phyloP scores from a whole-genome alignment of 2,329 filamentous ascomycete species.

The Diaporthe velutina region DNA sequence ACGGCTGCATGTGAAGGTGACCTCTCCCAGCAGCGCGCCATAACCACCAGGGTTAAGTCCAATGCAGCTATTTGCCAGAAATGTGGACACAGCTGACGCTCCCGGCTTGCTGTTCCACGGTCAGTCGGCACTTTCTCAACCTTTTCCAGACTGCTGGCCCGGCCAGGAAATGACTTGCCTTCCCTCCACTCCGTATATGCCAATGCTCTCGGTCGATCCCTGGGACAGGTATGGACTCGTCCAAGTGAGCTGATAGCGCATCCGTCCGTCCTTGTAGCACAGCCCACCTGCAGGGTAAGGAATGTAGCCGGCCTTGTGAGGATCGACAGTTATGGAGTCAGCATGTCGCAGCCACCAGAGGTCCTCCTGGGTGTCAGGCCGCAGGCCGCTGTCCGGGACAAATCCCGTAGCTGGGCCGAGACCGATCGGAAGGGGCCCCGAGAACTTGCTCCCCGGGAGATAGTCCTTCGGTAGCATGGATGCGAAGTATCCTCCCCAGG shows the following conservation, averaged over 20 bases:
- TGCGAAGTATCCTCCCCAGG: constrained; percentile 64
- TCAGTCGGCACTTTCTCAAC: neutral
- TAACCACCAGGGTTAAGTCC: constrained; percentile 57
- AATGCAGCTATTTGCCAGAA: constrained; percentile 58
- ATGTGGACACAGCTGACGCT: constrained; percentile 58
- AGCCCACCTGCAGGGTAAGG: constrained; percentile 60
- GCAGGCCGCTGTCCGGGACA: constrained; percentile 52
- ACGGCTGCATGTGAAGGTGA: constrained; percentile 57
- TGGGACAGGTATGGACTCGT: constrained; percentile 55
- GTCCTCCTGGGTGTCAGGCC: constrained; percentile 53
- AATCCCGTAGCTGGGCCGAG: constrained; percentile 42
- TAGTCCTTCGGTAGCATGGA: constrained; percentile 55
- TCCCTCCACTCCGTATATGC: constrained; percentile 55
- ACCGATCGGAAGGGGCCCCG: constrained; percentile 33
- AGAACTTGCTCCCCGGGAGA: constrained; percentile 45
- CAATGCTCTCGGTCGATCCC: constrained; percentile 50
- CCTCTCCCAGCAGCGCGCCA: constrained; percentile 57
- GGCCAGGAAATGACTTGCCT: neutral
- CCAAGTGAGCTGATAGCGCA: constrained; percentile 59
- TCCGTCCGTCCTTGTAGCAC: constrained; percentile 58
- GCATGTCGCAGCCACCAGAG: constrained; percentile 54
- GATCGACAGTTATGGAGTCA: constrained; percentile 62
- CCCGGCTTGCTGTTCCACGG: constrained; percentile 56
- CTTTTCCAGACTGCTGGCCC: neutral
- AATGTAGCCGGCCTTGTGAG: constrained; percentile 61